Percentiles rank a stretch among this genome's conserved stretches.
phyloP scores from a whole-genome alignment of 2,329 filamentous ascomycete species.

The Chaetomium sp. region DNA sequence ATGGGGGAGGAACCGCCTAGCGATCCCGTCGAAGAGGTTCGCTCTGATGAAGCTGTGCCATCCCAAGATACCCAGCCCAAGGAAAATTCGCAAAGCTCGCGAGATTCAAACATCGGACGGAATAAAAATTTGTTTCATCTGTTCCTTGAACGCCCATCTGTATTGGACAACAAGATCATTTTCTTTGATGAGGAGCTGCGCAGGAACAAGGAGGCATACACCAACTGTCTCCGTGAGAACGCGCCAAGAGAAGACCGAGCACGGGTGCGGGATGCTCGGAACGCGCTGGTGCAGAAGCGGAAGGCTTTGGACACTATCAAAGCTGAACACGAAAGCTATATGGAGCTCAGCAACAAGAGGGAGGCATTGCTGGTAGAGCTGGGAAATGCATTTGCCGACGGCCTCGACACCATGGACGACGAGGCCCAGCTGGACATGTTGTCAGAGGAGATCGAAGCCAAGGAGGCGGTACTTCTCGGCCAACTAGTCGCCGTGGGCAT shows the following conservation, averaged over 20 bases:
- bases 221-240: constrained; percentile 50
- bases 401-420: constrained; percentile 54
- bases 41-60: constrained; percentile 3
- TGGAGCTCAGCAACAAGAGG: constrained; percentile 46
- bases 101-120: constrained; percentile 38
- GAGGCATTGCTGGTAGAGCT: constrained; percentile 52
- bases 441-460: constrained; percentile 47
- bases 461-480: constrained; percentile 47
- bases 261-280: constrained; percentile 54
- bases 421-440: constrained; percentile 54
- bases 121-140: constrained; percentile 41
- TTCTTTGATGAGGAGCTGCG: constrained; percentile 48
- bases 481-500: constrained; percentile 51
- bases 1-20: background rate
- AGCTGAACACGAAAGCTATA: constrained; percentile 47
- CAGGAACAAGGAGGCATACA: constrained; percentile 53
- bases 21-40: constrained; percentile 2
- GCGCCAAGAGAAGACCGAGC: constrained; percentile 50
- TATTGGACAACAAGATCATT: constrained; percentile 42
- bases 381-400: constrained; percentile 53
- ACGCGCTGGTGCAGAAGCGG: constrained; percentile 50
- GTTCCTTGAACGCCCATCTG: constrained; percentile 41
- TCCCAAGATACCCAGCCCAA: constrained; percentile 6
- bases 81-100: constrained; percentile 22
- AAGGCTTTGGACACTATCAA: constrained; percentile 47